Percentiles rank a stretch among this genome's conserved stretches.
phyloP scores from a whole-genome alignment of 2,329 filamentous ascomycete species.

The Pyricularia grisea region DNA sequence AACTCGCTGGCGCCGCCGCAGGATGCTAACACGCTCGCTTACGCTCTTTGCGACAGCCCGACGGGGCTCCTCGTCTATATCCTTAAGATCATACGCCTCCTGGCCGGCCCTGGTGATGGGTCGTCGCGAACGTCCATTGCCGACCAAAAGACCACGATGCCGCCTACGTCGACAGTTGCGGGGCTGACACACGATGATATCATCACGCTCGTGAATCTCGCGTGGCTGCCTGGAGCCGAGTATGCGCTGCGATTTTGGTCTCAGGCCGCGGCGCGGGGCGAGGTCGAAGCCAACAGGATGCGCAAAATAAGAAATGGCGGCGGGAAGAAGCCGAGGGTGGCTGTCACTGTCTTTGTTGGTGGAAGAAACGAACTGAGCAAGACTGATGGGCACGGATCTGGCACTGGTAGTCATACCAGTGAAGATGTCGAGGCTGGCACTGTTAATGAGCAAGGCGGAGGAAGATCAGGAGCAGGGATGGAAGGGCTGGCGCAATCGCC shows the following conservation, averaged over 20 bases:
- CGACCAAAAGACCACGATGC: background rate
- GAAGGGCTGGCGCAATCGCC: background rate
- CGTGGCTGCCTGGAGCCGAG: conserved; percentile 60
- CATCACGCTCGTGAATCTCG: conserved; percentile 49
- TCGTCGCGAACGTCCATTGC: conserved; percentile 10
- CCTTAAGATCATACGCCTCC: conserved; percentile 33
- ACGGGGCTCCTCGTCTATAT: conserved; percentile 47
- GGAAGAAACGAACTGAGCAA: conserved; percentile 12
- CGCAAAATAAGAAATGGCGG: background rate
- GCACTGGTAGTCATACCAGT: background rate
- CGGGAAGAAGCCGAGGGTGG: conserved; percentile 26
- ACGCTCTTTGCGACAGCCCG: conserved; percentile 53
- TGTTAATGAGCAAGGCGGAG: background rate
- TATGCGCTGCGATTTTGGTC: conserved; percentile 48
- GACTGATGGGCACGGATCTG: background rate
- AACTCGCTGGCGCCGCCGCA: conserved; percentile 18
- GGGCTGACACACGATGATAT: conserved; percentile 41
- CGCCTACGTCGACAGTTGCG: conserved; percentile 11
- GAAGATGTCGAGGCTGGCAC: background rate
- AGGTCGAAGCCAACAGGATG: conserved; percentile 15
- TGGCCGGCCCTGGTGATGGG: conserved; percentile 26
- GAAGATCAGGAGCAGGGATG: background rate
- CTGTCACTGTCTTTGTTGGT: conserved; percentile 37
- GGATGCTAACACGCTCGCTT: conserved; percentile 46
- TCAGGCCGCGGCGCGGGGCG: conserved; percentile 27